A percentile compares a stretch with the other conserved stretches of the same genome.
These are phyloP conservation scores for Psilocybe sp. DNA, from an alignment of 768 basidiomycete genomes.

Conservation along the genomic window DNA sequence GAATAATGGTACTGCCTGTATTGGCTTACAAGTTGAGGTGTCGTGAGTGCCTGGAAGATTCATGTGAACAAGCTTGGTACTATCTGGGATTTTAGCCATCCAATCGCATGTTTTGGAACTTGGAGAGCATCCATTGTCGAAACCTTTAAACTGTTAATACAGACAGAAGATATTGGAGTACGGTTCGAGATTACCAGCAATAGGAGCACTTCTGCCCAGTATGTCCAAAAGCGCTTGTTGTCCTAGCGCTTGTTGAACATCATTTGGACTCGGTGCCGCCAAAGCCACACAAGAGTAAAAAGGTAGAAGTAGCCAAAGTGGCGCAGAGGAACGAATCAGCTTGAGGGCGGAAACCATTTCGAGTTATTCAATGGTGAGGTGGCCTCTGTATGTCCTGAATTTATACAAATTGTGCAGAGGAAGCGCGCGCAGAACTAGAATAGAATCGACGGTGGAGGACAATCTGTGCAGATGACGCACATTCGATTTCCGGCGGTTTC, in stretches of 20 bases:
- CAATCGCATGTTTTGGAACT: slow-evolving; percentile 36
- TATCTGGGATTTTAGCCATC: slow-evolving; percentile 44
- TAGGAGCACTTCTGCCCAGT: slow-evolving; percentile 19
- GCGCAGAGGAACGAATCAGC: too few species aligned
- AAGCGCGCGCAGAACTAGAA: too few species aligned
- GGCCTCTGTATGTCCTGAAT: too few species aligned
- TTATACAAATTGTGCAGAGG: too few species aligned
- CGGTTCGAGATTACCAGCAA: slow-evolving; percentile 14
- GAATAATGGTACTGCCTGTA: not conserved
- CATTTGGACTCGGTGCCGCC: slow-evolving; percentile 4
- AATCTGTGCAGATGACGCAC: too few species aligned
- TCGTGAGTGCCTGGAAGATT: slow-evolving; percentile 55
- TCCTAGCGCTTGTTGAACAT: slow-evolving; percentile 16
- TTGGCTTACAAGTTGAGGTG: slow-evolving; percentile 38
- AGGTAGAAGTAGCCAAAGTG: not conserved
- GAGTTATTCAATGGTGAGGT: too few species aligned
- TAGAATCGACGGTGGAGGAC: too few species aligned
- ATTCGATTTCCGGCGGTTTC: too few species aligned
- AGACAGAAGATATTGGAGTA: not conserved
- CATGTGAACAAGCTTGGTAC: slow-evolving; percentile 41
- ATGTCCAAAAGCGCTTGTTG: slow-evolving; percentile 22
- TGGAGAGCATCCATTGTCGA: slow-evolving; percentile 32
- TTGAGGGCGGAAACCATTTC: too few species aligned
- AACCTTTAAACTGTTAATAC: slow-evolving; percentile 20
- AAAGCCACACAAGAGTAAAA: not conserved